Percentiles rank a stretch among this genome's conserved stretches.
phyloP scores from a whole-genome alignment of 2,329 filamentous ascomycete species.

The Xylariales sp. region DNA sequence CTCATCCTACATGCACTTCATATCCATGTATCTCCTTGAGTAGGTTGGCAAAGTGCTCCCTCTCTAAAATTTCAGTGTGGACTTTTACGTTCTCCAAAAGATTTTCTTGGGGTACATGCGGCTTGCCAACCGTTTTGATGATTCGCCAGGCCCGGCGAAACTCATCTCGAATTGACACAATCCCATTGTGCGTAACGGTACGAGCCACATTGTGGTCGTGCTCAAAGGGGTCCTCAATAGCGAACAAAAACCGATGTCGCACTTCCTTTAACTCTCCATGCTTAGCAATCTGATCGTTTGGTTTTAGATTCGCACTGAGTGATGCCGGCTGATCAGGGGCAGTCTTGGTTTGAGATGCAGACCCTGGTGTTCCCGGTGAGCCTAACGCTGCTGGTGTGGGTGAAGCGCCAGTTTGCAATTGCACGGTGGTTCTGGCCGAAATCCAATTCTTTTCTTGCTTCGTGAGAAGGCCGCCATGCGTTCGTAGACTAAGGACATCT shows the following conservation, averaged over 20 bases:
- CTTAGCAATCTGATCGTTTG: conserved; percentile 17
- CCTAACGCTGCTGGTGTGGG: conserved; percentile 15
- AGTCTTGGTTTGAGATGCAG: conserved; percentile 14
- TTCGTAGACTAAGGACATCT: conserved; percentile 75
- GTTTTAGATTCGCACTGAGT: conserved; percentile 6
- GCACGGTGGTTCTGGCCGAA: conserved; percentile 67
- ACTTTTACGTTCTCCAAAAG: conserved; percentile 48
- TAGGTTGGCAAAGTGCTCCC: conserved; percentile 29
- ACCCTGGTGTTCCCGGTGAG: conserved; percentile 8
- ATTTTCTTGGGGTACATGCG: conserved; percentile 35
- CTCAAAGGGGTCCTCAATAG: conserved; percentile 91
- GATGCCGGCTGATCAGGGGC: conserved; percentile 9
- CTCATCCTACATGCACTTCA: too few relatives aligned
- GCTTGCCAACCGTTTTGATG: conserved; percentile 49
- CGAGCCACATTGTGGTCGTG: conserved; percentile 81
- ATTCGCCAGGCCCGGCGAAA: conserved; percentile 77
- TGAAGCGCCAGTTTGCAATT: conserved; percentile 36
- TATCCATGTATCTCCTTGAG: conserved; percentile 37
- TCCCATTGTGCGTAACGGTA: conserved; percentile 78
- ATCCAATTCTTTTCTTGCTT: conserved; percentile 85
- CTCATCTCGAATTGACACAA: conserved; percentile 78
- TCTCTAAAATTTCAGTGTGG: conserved; percentile 27
- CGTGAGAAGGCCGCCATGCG: conserved; percentile 61
- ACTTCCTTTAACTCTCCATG: conserved; percentile 58
- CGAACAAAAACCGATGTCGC: conserved; percentile 76